phyloP scores from a whole-genome alignment of 2,329 filamentous ascomycete genomes.

The Venturia aucupariae region DNA sequence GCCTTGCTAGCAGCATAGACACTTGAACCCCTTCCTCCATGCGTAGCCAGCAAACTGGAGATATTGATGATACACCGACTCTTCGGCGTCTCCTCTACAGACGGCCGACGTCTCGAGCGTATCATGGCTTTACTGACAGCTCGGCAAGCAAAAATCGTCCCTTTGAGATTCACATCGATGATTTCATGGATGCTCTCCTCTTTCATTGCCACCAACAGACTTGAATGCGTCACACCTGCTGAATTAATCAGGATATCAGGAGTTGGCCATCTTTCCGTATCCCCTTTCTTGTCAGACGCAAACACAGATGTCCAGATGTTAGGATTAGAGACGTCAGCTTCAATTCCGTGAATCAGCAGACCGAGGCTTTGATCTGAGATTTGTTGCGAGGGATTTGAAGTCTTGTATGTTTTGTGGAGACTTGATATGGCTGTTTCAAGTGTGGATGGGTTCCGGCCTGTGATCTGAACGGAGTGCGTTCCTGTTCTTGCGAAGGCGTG shows the following conservation, averaged over 20 bases:
- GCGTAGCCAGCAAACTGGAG: slow-evolving; percentile 62
- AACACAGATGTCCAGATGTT: slow-evolving; percentile 4
- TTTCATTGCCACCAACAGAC: slow-evolving; percentile 40
- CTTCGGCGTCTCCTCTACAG: not conserved
- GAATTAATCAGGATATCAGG: slow-evolving; percentile 61
- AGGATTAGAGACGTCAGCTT: not conserved
- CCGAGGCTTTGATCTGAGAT: not conserved
- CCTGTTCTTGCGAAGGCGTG: slow-evolving; percentile 22
- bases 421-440: slow-evolving; percentile 17
- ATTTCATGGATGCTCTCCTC: slow-evolving; percentile 46
- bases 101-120: slow-evolving; percentile 19
- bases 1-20: slow-evolving; percentile 75
- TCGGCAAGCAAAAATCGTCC: slow-evolving; percentile 55
- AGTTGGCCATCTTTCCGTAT: not conserved
- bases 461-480: slow-evolving; percentile 23
- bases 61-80: slow-evolving; percentile 66
- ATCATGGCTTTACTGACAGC: slow-evolving; percentile 42
- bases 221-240: slow-evolving; percentile 61
- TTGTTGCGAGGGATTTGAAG: not conserved
- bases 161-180: slow-evolving; percentile 60
- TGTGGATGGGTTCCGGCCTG: slow-evolving; percentile 23
- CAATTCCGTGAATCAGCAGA: not conserved
- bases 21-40: slow-evolving; percentile 60
- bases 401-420: not conserved
- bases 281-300: not conserved